These are phyloP conservation scores for Xylariaceae sp. DNA, from an alignment of 2,329 filamentous ascomycete genomes.

Conservation along the genomic window DNA sequence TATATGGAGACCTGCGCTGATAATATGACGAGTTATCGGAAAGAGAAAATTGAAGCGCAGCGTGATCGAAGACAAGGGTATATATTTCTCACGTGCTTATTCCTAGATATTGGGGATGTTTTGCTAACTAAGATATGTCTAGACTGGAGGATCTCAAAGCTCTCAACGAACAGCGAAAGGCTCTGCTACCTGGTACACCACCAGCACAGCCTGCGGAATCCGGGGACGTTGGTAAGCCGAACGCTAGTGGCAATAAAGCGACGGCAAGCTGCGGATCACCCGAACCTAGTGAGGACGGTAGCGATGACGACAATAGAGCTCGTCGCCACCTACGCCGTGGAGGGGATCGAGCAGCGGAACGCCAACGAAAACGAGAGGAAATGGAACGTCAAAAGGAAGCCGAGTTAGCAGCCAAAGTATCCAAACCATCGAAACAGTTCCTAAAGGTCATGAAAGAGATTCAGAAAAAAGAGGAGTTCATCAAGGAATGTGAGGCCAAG, in stretches of 20 bases:
- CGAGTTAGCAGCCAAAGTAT: conserved; percentile 58
- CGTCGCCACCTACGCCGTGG: conserved; percentile 53
- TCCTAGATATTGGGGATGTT: not conserved
- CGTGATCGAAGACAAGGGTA: conserved; percentile 64
- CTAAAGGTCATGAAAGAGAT: conserved; percentile 83
- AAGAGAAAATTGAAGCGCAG: conserved; percentile 92
- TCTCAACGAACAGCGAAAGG: conserved; percentile 68
- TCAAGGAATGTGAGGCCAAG: conserved; percentile 77
- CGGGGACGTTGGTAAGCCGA: conserved; percentile 41
- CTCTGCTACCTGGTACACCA: conserved; percentile 66
- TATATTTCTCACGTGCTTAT: conserved; percentile 30
- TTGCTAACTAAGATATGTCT: conserved; percentile 9
- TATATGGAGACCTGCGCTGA: conserved; percentile 91
- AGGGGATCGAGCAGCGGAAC: conserved; percentile 63
- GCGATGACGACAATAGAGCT: conserved; percentile 59
- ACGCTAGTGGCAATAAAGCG: conserved; percentile 54
- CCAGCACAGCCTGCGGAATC: conserved; percentile 48
- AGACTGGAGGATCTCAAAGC: conserved; percentile 66
- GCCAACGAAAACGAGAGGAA: conserved; percentile 70
- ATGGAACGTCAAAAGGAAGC: conserved; percentile 65
- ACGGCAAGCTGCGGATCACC: conserved; percentile 58
- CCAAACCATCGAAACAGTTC: conserved; percentile 82
- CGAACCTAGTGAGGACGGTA: conserved; percentile 57
- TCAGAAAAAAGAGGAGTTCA: conserved; percentile 73
- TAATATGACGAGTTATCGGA: conserved; percentile 89